Base-by-base conservation (phyloP, 331 rosid species). In the Dryas integrifolia region DNA sequence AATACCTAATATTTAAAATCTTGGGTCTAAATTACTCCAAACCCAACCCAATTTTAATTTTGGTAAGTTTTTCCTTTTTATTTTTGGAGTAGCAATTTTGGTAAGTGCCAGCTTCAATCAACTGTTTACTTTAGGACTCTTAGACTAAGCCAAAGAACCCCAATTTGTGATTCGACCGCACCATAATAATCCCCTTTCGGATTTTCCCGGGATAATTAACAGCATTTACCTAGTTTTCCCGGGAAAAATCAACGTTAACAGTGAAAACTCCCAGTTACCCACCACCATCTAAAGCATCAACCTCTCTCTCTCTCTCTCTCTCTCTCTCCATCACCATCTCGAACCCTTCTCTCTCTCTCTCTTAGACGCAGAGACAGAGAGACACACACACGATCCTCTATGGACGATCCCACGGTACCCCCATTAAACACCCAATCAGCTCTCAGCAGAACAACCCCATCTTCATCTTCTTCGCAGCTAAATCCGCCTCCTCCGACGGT, bases 181-280 rank as follows among this genome's bases (percentile, higher is more conserved):
- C 67, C 15, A 2, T 7, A n/a, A 40, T 40, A 12, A 15, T 15
- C 30, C 35, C 18, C 24, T 5, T 11, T 62, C 15, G 4, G 67
- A 62, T 70, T 82, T 83, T 82, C 87, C 93, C 89, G 91, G 91
- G 77, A 86, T 87, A 79, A 80, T 77, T 86, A 82, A 84, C 90
- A 52, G 83, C 75, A 69, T 49, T 41, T 65, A 26, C 40, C 69
- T 38, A 38, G 44, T 35, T 65, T 76, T 72, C 58, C 63, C 68
- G 77, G 77, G 69, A 67, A 83, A 65, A 53, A 16, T 78, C 35
- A 67, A 58, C 24, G 24, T 21, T 0, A 21, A 21, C 60, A 70
- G 77, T 41, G 14, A 30, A 21, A 12, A 30, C 35, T 30, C 35
- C 35, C 35, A 30, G 35, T 30, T 30, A 30, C 35, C 35, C 35